phyloP scores from a whole-genome alignment of 352 stramenopile genomes.

The Globisporangium canariense region DNA sequence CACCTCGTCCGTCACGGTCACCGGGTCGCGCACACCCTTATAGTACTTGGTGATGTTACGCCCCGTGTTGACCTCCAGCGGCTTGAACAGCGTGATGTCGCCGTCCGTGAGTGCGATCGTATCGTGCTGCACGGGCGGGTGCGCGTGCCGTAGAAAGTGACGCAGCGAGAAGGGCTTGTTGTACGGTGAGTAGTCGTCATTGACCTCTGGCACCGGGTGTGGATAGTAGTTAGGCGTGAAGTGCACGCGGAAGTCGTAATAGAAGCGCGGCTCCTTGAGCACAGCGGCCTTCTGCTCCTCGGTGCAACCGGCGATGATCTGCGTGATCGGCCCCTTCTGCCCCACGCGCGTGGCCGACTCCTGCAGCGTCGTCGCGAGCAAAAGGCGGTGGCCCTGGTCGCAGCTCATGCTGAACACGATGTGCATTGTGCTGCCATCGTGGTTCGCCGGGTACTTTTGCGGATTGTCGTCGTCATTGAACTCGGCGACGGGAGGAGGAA shows the following conservation, averaged over 20 bases:
- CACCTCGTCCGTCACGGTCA: slow-evolving; percentile 18
- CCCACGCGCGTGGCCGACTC: slow-evolving; percentile 20
- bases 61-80: slow-evolving; percentile 22
- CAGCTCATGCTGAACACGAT: slow-evolving; percentile 31
- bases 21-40: slow-evolving; percentile 14
- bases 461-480: background rate
- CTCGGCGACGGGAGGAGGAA: background rate
- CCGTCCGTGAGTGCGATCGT: slow-evolving; percentile 24
- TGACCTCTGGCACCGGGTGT: slow-evolving; percentile 18
- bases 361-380: slow-evolving; percentile 23
- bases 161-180: slow-evolving; percentile 27
- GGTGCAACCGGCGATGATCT: slow-evolving; percentile 27
- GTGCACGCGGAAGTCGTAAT: slow-evolving; percentile 27
- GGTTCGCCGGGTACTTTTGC: slow-evolving; percentile 9
- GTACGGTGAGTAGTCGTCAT: slow-evolving; percentile 25
- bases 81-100: slow-evolving; percentile 18
- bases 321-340: slow-evolving; percentile 26
- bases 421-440: slow-evolving; percentile 20
- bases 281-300: slow-evolving; percentile 13
- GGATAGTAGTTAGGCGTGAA: slow-evolving; percentile 22
- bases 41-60: slow-evolving; percentile 19
- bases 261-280: slow-evolving; percentile 17
- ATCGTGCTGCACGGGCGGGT: slow-evolving; percentile 23
- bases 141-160: slow-evolving; percentile 24
- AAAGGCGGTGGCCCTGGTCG: slow-evolving; percentile 16